Conservation (phyloP, 169 alveolate genomes). For the Plasmodium inui region DNA sequence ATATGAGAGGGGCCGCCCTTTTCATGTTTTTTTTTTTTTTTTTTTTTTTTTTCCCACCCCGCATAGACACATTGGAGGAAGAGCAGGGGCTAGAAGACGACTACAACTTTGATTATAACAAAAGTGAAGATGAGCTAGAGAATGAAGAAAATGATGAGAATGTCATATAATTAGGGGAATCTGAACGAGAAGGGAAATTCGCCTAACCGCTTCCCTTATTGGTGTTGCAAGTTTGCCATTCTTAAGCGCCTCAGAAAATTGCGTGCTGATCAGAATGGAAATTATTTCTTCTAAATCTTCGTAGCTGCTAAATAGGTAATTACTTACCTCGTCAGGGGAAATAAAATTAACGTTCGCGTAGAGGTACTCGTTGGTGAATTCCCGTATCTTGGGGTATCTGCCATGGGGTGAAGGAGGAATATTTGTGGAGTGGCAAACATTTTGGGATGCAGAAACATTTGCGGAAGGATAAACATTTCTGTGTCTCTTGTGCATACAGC, state of each 20-base stretch:
- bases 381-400: slow-evolving; percentile 73
- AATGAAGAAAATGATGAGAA: slow-evolving; percentile 72
- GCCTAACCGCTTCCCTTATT: slow-evolving; percentile 20
- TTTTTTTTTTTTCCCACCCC: not conserved
- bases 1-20: not conserved
- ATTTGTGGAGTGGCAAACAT: not conserved
- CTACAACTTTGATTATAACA: slow-evolving; percentile 59
- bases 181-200: slow-evolving; percentile 13
- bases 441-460: not conserved
- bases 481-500: not conserved
- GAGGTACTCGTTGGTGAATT: slow-evolving; percentile 65
- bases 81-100: slow-evolving; percentile 58
- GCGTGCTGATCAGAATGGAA: slow-evolving; percentile 39
- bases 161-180: slow-evolving; percentile 60
- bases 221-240: not conserved
- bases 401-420: not conserved
- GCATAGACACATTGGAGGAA: slow-evolving; percentile 36
- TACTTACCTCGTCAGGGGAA: slow-evolving; percentile 27
- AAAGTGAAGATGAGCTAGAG: slow-evolving; percentile 74
- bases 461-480: not conserved
- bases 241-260: slow-evolving; percentile 28
- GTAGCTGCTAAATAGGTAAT: slow-evolving; percentile 50
- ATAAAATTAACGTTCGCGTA: slow-evolving; percentile 62
- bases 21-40: not conserved
- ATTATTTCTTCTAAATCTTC: slow-evolving; percentile 54